These are phyloP conservation scores for Globisporangium viniferum DNA, from an alignment of 352 stramenopile species.

Conservation along the genomic window DNA sequence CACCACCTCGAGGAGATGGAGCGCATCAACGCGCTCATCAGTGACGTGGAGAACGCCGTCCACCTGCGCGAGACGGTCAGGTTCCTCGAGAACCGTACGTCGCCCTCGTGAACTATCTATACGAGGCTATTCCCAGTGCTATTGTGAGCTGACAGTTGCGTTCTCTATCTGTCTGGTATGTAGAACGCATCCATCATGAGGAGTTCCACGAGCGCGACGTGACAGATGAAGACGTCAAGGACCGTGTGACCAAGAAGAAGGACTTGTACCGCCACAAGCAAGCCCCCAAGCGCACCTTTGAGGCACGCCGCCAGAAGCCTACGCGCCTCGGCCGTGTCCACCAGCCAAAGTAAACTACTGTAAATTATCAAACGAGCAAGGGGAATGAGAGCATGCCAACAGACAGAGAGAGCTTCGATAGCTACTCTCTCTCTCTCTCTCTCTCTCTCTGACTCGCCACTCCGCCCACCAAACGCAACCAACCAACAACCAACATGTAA, in stretches of 20 bases:
- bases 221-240: slow-evolving; percentile 53
- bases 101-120: neutral
- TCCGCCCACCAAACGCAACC: neutral
- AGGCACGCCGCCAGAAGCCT: slow-evolving; percentile 47
- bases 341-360: slow-evolving; percentile 51
- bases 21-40: slow-evolving; percentile 65
- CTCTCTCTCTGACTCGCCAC: neutral
- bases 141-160: neutral
- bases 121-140: neutral
- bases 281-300: slow-evolving; percentile 36
- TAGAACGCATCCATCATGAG: slow-evolving; percentile 52
- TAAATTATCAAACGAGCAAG: slow-evolving; percentile 5
- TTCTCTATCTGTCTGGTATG: neutral
- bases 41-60: slow-evolving; percentile 65
- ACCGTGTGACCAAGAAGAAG: slow-evolving; percentile 44
- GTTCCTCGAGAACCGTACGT: slow-evolving; percentile 50
- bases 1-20: slow-evolving; percentile 74
- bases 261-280: slow-evolving; percentile 37
- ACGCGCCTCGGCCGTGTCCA: slow-evolving; percentile 61
- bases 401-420: neutral
- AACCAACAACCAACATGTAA: neutral
- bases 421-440: no score
- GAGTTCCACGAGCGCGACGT: slow-evolving; percentile 56
- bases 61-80: slow-evolving; percentile 60
- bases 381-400: neutral